Conservation (phyloP, 176 grass and related monocot species). For the Thalia dealbata region DNA sequence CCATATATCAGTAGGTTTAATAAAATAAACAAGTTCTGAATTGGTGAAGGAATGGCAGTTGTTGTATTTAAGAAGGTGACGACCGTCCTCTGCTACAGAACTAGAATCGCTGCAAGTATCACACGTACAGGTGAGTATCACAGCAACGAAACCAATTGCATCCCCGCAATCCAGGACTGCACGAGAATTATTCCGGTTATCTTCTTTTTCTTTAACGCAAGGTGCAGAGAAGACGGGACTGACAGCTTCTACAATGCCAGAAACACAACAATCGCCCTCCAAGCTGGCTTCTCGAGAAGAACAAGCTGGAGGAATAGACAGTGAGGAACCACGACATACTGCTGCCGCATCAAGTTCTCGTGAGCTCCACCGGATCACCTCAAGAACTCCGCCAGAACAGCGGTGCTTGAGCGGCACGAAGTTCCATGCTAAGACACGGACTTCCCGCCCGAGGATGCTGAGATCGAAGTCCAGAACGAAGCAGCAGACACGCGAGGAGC, state of each 20-base stretch:
- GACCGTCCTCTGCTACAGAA: background rate
- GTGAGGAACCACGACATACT: background rate
- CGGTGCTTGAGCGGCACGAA: slow-evolving; percentile 42
- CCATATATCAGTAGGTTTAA: slow-evolving; percentile 34
- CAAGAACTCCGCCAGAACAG: slow-evolving; percentile 33
- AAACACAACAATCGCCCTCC: slow-evolving; percentile 16
- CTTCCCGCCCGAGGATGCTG: slow-evolving; percentile 32
- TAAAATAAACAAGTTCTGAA: slow-evolving; percentile 60
- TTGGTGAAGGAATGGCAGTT: slow-evolving; percentile 42
- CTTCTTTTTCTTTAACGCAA: background rate
- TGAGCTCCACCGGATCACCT: slow-evolving; percentile 66
- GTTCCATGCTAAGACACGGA: slow-evolving; percentile 72
- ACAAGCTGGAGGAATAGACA: slow-evolving; percentile 15
- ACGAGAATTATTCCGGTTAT: slow-evolving; percentile 9
- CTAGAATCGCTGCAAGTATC: slow-evolving; percentile 20
- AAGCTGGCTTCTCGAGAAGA: slow-evolving; percentile 2
- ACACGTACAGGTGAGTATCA: slow-evolving; percentile 60
- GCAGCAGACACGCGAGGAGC: slow-evolving; percentile 47
- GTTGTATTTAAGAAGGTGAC: slow-evolving; percentile 9
- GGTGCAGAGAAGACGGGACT: slow-evolving; percentile 61
- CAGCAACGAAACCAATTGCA: slow-evolving; percentile 60
- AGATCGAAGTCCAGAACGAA: slow-evolving; percentile 56
- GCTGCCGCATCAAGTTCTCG: slow-evolving; percentile 5
- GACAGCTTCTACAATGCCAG: slow-evolving; percentile 54
- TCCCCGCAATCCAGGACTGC: background rate